phyloP scores from a whole-genome alignment of 2,329 filamentous ascomycete species.

The Uncinocarpus reesii region DNA sequence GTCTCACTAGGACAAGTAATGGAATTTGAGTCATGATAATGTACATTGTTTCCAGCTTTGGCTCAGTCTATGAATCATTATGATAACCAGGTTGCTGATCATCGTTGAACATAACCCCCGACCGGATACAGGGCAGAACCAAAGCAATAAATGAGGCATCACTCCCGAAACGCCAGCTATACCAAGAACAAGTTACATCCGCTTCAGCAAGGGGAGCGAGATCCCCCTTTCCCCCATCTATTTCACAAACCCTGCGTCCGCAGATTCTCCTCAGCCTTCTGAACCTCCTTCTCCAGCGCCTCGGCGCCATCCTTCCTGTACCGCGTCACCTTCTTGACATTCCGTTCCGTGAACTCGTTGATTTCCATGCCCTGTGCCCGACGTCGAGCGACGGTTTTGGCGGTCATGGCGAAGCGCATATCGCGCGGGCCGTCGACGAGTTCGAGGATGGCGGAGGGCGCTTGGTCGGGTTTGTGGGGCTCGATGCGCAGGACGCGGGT shows the following conservation, averaged over 20 bases:
- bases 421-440: constrained; percentile 90
- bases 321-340: constrained; percentile 72
- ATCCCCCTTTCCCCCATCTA: constrained; percentile 26
- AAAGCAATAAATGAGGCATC: constrained; percentile 15
- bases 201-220: not conserved
- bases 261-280: constrained; percentile 42
- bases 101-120: no score
- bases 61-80: no score
- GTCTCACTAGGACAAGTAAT: no score
- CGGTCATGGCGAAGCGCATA: constrained; percentile 89
- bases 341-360: constrained; percentile 63
- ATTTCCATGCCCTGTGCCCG: constrained; percentile 46
- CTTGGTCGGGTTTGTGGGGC: constrained; percentile 78
- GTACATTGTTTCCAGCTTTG: no score
- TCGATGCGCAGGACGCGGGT: constrained; percentile 90
- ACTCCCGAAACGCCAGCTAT: constrained; percentile 14
- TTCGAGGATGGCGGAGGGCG: constrained; percentile 80
- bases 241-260: constrained; percentile 17
- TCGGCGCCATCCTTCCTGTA: constrained; percentile 58
- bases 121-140: not conserved
- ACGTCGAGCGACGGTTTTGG: constrained; percentile 62
- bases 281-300: constrained; percentile 54
- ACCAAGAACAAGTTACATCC: not conserved
- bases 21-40: no score
- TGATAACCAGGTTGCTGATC: no score